A percentile compares a stretch with the other conserved stretches of the same genome.
phyloP scores from a whole-genome alignment of 768 basidiomycete species.

The Kondoa malvinella region DNA sequence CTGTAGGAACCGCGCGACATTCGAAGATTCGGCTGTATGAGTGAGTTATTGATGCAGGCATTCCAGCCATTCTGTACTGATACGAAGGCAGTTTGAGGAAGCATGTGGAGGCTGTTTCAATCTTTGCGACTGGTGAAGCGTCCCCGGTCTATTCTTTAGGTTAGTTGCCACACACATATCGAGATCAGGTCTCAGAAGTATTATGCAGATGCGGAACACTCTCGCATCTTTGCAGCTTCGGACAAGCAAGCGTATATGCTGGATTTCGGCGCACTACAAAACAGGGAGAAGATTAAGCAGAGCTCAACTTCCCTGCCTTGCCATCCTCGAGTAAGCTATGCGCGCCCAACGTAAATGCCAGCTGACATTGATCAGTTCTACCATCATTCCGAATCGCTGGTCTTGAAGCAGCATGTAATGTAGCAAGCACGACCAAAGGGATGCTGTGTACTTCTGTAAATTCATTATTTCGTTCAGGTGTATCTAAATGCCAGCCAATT shows the following conservation, averaged over 20 bases:
- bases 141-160: background rate
- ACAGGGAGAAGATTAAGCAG: background rate
- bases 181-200: background rate
- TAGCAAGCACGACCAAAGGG: no score
- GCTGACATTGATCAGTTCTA: background rate
- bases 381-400: background rate
- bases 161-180: background rate
- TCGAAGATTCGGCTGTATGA: background rate
- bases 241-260: background rate
- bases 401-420: background rate
- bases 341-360: background rate
- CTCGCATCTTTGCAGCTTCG: background rate
- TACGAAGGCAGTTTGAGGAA: background rate
- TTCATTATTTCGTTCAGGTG: no score
- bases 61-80: no score
- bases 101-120: background rate
- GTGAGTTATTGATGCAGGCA: background rate
- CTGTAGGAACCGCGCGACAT: background rate
- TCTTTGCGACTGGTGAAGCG: background rate
- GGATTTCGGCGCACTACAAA: background rate
- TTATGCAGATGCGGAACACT: background rate
- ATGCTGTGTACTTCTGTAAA: no score
- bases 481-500: no score
- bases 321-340: background rate
- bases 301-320: background rate